A percentile compares a stretch with the other conserved stretches of the same genome.
Conservation (phyloP, 352 stramenopile genomes). For the Globisporangium emineosum region DNA sequence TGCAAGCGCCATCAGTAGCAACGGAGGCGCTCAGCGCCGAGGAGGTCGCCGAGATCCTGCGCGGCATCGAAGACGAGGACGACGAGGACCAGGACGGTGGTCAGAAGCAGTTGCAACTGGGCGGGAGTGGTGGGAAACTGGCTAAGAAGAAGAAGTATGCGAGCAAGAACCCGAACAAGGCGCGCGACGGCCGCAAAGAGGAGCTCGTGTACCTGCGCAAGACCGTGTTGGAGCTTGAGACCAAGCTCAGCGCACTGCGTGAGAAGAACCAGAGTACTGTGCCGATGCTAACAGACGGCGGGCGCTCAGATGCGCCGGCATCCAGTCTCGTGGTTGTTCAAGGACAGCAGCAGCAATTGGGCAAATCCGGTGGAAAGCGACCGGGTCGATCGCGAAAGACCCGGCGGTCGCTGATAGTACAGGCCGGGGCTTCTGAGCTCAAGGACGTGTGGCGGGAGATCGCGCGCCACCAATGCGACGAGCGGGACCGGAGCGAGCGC, state of each 20-base stretch:
- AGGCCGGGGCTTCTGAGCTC: neutral
- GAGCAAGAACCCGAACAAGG: constrained; percentile 9
- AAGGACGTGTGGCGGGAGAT: constrained; percentile 8
- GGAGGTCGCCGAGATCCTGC: constrained; percentile 1
- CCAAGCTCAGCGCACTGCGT: constrained; percentile 14
- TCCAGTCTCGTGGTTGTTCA: neutral
- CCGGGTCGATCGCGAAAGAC: neutral
- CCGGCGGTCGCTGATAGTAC: neutral
- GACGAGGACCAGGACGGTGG: neutral
- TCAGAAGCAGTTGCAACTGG: neutral
- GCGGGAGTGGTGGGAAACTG: neutral
- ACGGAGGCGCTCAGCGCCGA: neutral
- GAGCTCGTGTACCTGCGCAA: constrained; percentile 34
- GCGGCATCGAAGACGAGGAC: constrained; percentile 1
- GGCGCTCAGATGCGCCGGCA: neutral
- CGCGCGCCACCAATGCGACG: neutral
- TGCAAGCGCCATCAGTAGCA: neutral
- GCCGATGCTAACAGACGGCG: neutral
- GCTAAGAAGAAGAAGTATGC: neutral
- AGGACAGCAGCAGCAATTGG: neutral
- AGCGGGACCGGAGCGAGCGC: constrained; percentile 22
- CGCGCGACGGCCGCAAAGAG: constrained; percentile 28
- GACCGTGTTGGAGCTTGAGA: constrained; percentile 30
- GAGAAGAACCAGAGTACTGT: neutral
- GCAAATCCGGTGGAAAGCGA: neutral